Base-by-base conservation (phyloP, 1,284 basidiomycete species). In the Sporisorium reilianum region DNA sequence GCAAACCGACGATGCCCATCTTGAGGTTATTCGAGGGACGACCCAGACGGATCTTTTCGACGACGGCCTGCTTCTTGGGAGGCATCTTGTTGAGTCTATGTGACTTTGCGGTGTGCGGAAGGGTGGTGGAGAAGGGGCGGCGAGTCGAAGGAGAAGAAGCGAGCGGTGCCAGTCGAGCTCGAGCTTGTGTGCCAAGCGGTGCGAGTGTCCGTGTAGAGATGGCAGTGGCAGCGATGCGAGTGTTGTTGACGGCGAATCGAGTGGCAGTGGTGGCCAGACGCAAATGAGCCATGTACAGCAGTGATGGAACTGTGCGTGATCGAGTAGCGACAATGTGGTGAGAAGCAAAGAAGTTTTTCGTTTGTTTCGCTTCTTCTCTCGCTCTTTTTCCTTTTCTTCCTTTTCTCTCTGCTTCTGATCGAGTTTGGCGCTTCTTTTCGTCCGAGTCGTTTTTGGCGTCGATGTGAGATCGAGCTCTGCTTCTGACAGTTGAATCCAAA, bases 1-100 rank as follows among this genome's bases (percentile, higher is more conserved):
- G 83, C 50, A 84, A 59, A 61, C 83, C 83, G 48, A 84, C 83
- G 56, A 84, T 84, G 54, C 83, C 83, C 79, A 84, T 83, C 75
- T 81, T 81, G 57, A 84, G 73, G 77, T 84, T 84, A 69, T 84
- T 84, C 48, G 80, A 82, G 22, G 80, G 80, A 44, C 80, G 75
- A 55, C 83, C 83, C 55, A 84, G 63, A 45, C 72, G 75, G 56
- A 77, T 64, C 79, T 81, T 82, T 64, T 83, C 79, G 28, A 62
- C 77, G 12, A 69, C 58, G 26, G 60, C 70, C 38, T 71, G 68
- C 52, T 71, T 68, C 70, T 80, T 81, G 55, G 83, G 83, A 36
- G 81, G 75, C 80, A 83, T 83, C 51, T 68, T 83, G 44, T 55
- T 59, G 44, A 53, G 28, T 60, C 36, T 62, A 30, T 64, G 54